Percentiles rank a stretch among this genome's conserved stretches.
These are phyloP conservation scores for Citrus glauca DNA, from an alignment of 345 rosid genomes.

Conservation along the genomic window DNA sequence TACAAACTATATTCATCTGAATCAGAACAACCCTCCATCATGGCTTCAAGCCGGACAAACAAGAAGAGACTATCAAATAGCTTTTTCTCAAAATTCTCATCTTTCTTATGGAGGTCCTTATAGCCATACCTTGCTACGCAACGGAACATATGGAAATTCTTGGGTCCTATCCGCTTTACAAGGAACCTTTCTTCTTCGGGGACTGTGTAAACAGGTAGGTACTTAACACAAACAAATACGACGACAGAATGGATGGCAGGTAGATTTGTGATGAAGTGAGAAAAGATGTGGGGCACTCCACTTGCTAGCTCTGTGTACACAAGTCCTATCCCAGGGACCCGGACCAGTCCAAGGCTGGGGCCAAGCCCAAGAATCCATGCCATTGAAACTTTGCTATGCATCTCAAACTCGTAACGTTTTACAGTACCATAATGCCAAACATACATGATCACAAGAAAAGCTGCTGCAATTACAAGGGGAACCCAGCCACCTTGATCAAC, in stretches of 20 bases:
- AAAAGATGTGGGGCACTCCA: constrained; percentile 82
- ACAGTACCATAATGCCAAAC: constrained; percentile 74
- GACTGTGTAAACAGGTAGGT: constrained; percentile 80
- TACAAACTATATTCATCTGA: constrained; percentile 60
- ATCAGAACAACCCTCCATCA: constrained; percentile 72
- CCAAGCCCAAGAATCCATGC: constrained; percentile 90
- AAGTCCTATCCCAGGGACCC: constrained; percentile 79
- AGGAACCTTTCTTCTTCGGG: constrained; percentile 80
- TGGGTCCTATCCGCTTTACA: constrained; percentile 75
- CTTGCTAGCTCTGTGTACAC: constrained; percentile 81
- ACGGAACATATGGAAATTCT: constrained; percentile 69
- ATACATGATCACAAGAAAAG: constrained; percentile 61
- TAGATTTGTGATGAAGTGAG: constrained; percentile 80
- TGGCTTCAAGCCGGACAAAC: constrained; percentile 57
- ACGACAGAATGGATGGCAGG: constrained; percentile 79
- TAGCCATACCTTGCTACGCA: constrained; percentile 86
- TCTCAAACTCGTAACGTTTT: constrained; percentile 74
- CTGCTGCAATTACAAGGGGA: constrained; percentile 64
- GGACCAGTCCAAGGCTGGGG: constrained; percentile 84
- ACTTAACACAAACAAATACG: constrained; percentile 70
- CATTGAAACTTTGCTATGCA: constrained; percentile 75
- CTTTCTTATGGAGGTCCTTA: constrained; percentile 78
- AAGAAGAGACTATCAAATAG: constrained; percentile 50
- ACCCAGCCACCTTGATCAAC: constrained; percentile 84
- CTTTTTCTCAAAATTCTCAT: constrained; percentile 66